Evolutionary conservation across 805 yeast species (phyloP), one percentile per base, ranked within the genome.

Genomic region (Candida multigemmis): DNA sequence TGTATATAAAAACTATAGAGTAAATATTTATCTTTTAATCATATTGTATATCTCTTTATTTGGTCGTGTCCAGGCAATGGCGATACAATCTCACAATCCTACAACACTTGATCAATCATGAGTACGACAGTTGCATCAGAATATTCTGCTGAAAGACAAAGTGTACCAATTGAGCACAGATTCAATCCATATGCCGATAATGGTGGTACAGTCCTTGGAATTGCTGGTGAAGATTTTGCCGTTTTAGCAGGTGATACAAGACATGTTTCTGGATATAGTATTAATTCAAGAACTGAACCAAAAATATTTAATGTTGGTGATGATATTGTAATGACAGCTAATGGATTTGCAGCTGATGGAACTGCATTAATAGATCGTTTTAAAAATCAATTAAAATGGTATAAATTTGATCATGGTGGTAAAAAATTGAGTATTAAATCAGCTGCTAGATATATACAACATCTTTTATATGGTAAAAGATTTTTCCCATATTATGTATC

Each of bases 161-260:
- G 53, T 8, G 55, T 53, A 11, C 96, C 96, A 34, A 85, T 86
- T 49, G 94, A 86, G 52, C 95, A 87, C 55, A 69, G 80, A 53
- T 86, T 86, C 62, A 85, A 86, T 49, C 96, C 96, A 20, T 86
- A 86, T 62, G 63, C 89, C 16, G 95, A 87, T 56, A 85, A 87
- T 45, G 98, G 98, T 44, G 98, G 98, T 46, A 89, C 97, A 6
- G 87, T 89, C 30, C 62, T 91, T 41, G 98, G 97, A 28, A 91
- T 91, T 56, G 96, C 98, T 2, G 98, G 98, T 26, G 83, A 85
- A 52, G 96, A 91, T 56, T 91, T 86, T 47, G 96, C 95, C 12
- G 91, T 91, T 19, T 66, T 91, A 35, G 98, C 98, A 1, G 97
- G 97, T 24, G 98, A 91, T 54, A 91, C 98, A n/a, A 79, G 98